Percentiles rank a stretch among this genome's conserved stretches.
phyloP scores from a whole-genome alignment of 2,329 filamentous ascomycete genomes.

The Aspergillus tamarii region DNA sequence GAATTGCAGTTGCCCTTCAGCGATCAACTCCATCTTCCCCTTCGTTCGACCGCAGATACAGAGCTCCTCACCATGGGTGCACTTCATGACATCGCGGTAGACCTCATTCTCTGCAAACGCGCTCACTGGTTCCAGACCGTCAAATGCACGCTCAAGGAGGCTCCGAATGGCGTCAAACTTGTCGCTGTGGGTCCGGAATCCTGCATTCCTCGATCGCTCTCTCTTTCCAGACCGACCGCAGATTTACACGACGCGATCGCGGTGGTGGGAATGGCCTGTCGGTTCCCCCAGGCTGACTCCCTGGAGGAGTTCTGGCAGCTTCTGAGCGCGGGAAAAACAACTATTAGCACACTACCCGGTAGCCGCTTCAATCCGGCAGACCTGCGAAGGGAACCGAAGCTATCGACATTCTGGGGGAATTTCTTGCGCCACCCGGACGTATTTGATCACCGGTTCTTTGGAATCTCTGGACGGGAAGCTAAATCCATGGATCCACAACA shows the following conservation, averaged over 20 bases:
- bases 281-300: slow-evolving; percentile 33
- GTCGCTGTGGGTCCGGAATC: no score
- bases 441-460: slow-evolving; percentile 34
- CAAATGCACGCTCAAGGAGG: no score
- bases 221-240: no score
- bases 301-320: slow-evolving; percentile 40
- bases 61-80: background rate
- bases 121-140: background rate
- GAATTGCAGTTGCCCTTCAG: background rate
- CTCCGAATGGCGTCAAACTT: no score
- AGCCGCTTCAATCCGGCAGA: background rate
- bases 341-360: background rate
- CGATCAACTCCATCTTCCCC: background rate
- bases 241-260: slow-evolving; percentile 27
- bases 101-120: background rate
- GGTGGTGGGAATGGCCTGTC: slow-evolving; percentile 37
- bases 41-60: background rate
- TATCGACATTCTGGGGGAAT: background rate
- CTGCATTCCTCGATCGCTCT: no score
- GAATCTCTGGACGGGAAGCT: slow-evolving; percentile 25
- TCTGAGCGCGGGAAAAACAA: slow-evolving; percentile 23
- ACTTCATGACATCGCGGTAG: background rate
- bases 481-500: slow-evolving; percentile 33
- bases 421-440: slow-evolving; percentile 1
- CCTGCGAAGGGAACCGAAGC: no score